A percentile compares a stretch with the other conserved stretches of the same genome.
Conservation (phyloP, 129 eudicot genomes). For the Erigeron canadensis region DNA sequence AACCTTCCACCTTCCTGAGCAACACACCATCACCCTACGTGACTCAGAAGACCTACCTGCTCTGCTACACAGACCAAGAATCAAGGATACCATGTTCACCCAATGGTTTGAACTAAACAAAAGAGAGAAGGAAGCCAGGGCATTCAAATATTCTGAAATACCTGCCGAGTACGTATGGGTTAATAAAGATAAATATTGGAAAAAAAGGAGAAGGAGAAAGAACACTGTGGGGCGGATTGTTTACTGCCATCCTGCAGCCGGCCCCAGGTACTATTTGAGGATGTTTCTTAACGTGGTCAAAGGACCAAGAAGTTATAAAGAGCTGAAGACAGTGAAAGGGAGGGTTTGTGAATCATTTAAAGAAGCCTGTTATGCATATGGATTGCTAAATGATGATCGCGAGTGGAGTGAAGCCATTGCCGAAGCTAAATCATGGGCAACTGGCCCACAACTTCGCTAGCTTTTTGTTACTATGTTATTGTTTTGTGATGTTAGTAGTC, state of each 20-base stretch:
- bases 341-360: neutral
- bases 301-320: neutral
- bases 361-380: neutral
- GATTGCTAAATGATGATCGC: neutral
- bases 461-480: neutral
- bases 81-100: too few relatives aligned
- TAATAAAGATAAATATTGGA: too few relatives aligned
- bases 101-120: too few relatives aligned
- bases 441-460: neutral
- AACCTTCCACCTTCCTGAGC: too few relatives aligned
- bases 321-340: neutral
- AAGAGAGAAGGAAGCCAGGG: too few relatives aligned
- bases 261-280: neutral
- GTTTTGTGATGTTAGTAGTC: neutral
- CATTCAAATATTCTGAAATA: too few relatives aligned
- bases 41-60: too few relatives aligned
- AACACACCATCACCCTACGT: too few relatives aligned
- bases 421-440: neutral
- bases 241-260: neutral
- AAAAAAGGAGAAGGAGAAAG: too few relatives aligned
- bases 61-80: too few relatives aligned
- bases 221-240: too few relatives aligned
- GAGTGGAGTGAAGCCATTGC: neutral
- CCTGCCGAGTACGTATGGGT: too few relatives aligned
- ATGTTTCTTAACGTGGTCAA: neutral